Conservation (phyloP, 2,329 filamentous ascomycete species). For the Corinectria fuckeliana region DNA sequence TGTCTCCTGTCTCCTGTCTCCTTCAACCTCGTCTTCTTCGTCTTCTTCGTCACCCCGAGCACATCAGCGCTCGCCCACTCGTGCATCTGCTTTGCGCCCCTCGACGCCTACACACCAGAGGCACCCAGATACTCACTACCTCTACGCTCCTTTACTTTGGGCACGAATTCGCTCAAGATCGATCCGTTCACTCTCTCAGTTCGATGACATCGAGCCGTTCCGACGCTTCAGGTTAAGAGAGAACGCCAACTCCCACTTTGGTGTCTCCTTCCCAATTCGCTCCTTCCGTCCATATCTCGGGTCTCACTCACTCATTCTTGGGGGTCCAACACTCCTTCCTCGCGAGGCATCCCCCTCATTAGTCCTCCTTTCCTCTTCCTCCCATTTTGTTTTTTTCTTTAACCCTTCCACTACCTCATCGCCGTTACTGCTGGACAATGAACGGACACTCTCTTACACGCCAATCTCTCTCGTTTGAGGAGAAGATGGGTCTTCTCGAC, state of each 20-base stretch:
- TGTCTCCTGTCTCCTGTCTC: not conserved
- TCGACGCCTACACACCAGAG: not conserved
- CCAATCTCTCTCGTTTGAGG: slow-evolving; percentile 48
- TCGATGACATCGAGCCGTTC: not conserved
- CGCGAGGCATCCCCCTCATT: slow-evolving; percentile 5
- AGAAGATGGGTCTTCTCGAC: slow-evolving; percentile 54
- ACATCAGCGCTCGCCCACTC: not conserved
- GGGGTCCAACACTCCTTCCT: not conserved
- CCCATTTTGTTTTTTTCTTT: slow-evolving; percentile 3
- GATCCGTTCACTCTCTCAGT: not conserved
- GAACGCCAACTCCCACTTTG: not conserved
- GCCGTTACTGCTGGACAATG: slow-evolving; percentile 43
- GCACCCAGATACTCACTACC: not conserved
- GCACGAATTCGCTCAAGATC: not conserved
- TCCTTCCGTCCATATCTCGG: not conserved
- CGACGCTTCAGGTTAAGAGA: not conserved
- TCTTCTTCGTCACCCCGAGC: not conserved
- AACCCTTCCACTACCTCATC: slow-evolving; percentile 10
- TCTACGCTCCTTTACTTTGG: not conserved
- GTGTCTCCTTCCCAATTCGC: slow-evolving; percentile 9
- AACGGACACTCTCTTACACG: slow-evolving; percentile 45
- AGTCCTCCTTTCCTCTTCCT: slow-evolving; percentile 10
- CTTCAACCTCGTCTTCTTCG: not conserved
- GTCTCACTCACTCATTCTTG: slow-evolving; percentile 1
- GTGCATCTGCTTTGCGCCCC: not conserved